Base-by-base conservation (phyloP, 1,139 yeast genomes). In the Sugiyamaella xylanicola region DNA sequence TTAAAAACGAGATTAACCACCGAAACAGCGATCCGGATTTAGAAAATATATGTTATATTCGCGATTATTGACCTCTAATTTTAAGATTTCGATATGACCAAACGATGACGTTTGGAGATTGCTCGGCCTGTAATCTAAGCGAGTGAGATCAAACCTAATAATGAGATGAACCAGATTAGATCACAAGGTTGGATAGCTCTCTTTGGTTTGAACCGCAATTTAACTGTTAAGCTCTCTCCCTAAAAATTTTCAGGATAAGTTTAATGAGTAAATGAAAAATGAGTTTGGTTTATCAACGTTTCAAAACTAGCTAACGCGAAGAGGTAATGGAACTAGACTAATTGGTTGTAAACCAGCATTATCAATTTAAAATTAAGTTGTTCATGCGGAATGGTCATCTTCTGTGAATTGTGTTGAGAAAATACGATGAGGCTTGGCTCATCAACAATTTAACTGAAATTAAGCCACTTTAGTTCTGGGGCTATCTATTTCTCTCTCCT, bases 361-460 rank as follows among this genome's bases (percentile, higher is more conserved):
- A 4, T n/a, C 37, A 32, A 8, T 11, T 32, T 32, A 32, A 32
- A 32, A 11, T 32, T 32, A n/a, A 32, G 15, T 32, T 8, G 4
- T 32, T 11, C 32, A 11, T n/a, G n/a, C n/a, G n/a, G n/a, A n/a
- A n/a, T n/a, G n/a, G n/a, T n/a, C n/a, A n/a, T n/a, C 32, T 25
- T 25, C 32, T 25, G 29, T 29, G n/a, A 40, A 7, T 9, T 21
- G 20, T 15, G 4, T 8, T n/a, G 37, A 15, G 13, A 15, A 32
- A 32, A 32, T 32, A 32, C 37, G 37, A 32, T 32, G 13, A n/a
- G n/a, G n/a, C n/a, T n/a, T n/a, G n/a, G n/a, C n/a, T n/a, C n/a
- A n/a, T n/a, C n/a, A n/a, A 32, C 46, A 48, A 46, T 48, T 48
- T 20, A 40, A 48, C 32, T 48, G 45, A 48, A 41, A 48, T 48